Evolutionary conservation across 2,329 filamentous ascomycete species (phyloP).

Genomic region (Thielaviopsis populi): DNA sequence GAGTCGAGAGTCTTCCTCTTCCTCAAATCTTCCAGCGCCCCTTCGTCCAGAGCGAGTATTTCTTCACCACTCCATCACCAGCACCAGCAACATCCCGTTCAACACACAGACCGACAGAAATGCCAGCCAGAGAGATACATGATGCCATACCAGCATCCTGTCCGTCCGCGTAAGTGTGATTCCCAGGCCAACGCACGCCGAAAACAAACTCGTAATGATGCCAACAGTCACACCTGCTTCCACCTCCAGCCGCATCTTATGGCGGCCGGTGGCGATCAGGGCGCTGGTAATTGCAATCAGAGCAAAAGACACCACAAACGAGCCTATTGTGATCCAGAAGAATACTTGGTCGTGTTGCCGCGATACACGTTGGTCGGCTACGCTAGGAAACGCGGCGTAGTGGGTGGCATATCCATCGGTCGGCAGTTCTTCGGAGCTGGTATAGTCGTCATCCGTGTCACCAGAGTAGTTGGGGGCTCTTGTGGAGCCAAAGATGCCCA

Average conservation of each 20-base stretch:
- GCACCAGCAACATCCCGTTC: slow-evolving; percentile 30
- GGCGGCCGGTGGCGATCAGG: slow-evolving; percentile 52
- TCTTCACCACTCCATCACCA: slow-evolving; percentile 25
- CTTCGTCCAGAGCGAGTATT: neutral
- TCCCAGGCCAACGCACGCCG: slow-evolving; percentile 45
- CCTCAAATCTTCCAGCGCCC: neutral
- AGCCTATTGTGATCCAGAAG: slow-evolving; percentile 36
- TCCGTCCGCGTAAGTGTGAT: slow-evolving; percentile 40
- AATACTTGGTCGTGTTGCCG: slow-evolving; percentile 41
- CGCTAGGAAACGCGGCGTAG: slow-evolving; percentile 37
- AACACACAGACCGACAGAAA: slow-evolving; percentile 28
- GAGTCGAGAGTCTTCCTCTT: neutral
- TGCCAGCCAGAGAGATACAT: slow-evolving; percentile 27
- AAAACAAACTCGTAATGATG: slow-evolving; percentile 49
- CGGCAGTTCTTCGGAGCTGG: slow-evolving; percentile 38
- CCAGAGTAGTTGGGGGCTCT: neutral
- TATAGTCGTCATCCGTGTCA: slow-evolving; percentile 27
- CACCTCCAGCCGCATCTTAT: slow-evolving; percentile 54
- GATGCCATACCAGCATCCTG: slow-evolving; percentile 29
- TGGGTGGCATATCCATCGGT: slow-evolving; percentile 37
- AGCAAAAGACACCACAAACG: slow-evolving; percentile 44
- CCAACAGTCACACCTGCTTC: slow-evolving; percentile 58
- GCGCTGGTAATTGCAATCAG: slow-evolving; percentile 50
- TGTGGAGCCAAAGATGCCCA: slow-evolving; percentile 17
- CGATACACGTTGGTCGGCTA: slow-evolving; percentile 35